phyloP scores from a whole-genome alignment of 495 filamentous ascomycete species.

The Schizothecium vesticola region DNA sequence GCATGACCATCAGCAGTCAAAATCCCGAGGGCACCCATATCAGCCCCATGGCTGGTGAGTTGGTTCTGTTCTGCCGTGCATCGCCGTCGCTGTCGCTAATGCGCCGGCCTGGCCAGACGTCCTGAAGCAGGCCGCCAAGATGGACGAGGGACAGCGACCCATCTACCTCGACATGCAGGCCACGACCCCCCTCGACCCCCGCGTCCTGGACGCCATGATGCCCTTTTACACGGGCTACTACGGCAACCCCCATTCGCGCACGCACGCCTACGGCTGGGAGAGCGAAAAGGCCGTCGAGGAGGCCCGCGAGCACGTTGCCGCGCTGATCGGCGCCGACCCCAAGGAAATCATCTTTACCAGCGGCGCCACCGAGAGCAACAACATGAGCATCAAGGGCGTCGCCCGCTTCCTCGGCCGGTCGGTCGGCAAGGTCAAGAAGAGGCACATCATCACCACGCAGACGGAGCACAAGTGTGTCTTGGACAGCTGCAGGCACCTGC shows the following conservation, averaged over 20 bases:
- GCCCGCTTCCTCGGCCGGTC: constrained; percentile 87
- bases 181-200: constrained; percentile 91
- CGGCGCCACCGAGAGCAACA: constrained; percentile 97
- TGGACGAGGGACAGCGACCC: constrained; percentile 90
- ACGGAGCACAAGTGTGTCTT: constrained; percentile 99
- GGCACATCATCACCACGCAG: constrained; percentile 93
- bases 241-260: constrained; percentile 95
- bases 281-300: constrained; percentile 88
- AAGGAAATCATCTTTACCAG: constrained; percentile 99
- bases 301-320: constrained; percentile 75
- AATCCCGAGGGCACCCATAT: constrained; percentile 49
- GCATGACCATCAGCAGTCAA: constrained; percentile 55
- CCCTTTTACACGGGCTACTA: constrained; percentile 90
- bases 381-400: constrained; percentile 98
- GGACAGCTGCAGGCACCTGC: constrained; percentile 91
- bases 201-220: constrained; percentile 94
- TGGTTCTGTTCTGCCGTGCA: neutral
- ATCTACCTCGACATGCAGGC: constrained; percentile 99
- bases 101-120: constrained; percentile 48
- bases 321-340: constrained; percentile 84
- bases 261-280: constrained; percentile 98
- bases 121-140: constrained; percentile 83
- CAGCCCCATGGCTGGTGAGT: constrained; percentile 69
- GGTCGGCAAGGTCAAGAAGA: constrained; percentile 98
- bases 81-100: neutral